Evolutionary conservation across 2,329 filamentous ascomycete species (phyloP), one percentile per base, ranked within the genome.

Genomic region (Blastomyces percursus): DNA sequence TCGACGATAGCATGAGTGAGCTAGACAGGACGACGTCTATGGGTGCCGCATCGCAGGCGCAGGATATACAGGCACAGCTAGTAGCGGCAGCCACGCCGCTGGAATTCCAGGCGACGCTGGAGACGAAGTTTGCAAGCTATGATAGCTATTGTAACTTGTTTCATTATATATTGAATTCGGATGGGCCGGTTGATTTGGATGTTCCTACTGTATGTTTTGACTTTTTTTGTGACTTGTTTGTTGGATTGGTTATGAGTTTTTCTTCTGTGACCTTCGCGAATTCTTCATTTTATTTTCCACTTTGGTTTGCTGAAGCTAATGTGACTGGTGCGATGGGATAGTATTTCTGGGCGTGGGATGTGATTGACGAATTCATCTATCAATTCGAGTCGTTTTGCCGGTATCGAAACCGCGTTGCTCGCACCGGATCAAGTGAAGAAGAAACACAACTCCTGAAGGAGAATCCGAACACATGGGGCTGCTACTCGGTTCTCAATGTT

Each of bases 291-390:
- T 30, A 30, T 2, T 61, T 61, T n/a, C 55, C 32, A 11, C 11
- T 35, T 42, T 38, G 48, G 46, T 7, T 44, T 32, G 19, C 27
- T 11, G 32, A 51, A 14, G 51, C 62, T 64, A 63, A 66, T 44
- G 12, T 54, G 11, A 12, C 30, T 12, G 9, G 46, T 63, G 8
- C 54, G 35, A 52, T 60, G 52, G 24, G 64, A 64, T 75, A 97
- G 91, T 95, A 96, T 81, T 96, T 93, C 82, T 99, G 94, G 94
- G 94, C 94, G 51, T 99, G 94, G 94, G 94, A 99, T 77, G 93
- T 97, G 69, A 96, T 99, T 79, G 94, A 99, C 78, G 94, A 99
- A 79, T 99, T 99, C 82, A 97, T 99, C 80, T 99, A 99, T 82
- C 94, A 99, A 78, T 99, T 99, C 84, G 96, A 99, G 83, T 95